Conservation (phyloP, 2,329 filamentous ascomycete species). For the Trichoderma atrobrunneum region DNA sequence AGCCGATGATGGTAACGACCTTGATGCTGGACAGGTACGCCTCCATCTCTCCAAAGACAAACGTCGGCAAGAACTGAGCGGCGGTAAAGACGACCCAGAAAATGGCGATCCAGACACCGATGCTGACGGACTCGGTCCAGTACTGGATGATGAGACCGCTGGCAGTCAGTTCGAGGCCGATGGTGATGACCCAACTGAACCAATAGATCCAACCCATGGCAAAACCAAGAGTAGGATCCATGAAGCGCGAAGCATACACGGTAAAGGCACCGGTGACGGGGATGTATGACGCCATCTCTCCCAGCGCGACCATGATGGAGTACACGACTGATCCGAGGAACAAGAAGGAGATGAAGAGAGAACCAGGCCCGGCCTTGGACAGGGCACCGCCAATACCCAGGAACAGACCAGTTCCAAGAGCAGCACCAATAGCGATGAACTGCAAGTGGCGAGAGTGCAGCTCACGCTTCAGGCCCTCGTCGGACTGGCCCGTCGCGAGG, state of each 20-base stretch:
- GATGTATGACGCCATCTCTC: slow-evolving; percentile 75
- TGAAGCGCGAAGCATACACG: slow-evolving; percentile 71
- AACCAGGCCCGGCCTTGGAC: slow-evolving; percentile 61
- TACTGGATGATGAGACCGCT: slow-evolving; percentile 74
- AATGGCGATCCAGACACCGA: slow-evolving; percentile 69
- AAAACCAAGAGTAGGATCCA: slow-evolving; percentile 70
- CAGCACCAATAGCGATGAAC: slow-evolving; percentile 56
- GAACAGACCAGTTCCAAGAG: slow-evolving; percentile 71
- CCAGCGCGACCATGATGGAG: slow-evolving; percentile 68
- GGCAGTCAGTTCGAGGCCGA: slow-evolving; percentile 69
- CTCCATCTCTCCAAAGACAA: slow-evolving; percentile 73
- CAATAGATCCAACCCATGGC: slow-evolving; percentile 82
- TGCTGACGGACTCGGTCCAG: slow-evolving; percentile 61
- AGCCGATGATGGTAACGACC: slow-evolving; percentile 69
- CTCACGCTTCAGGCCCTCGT: slow-evolving; percentile 38
- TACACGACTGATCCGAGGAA: slow-evolving; percentile 72
- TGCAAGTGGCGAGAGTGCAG: slow-evolving; percentile 44
- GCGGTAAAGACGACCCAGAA: slow-evolving; percentile 70
- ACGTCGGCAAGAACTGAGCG: slow-evolving; percentile 69
- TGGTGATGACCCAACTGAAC: slow-evolving; percentile 74
- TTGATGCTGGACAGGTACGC: slow-evolving; percentile 78
- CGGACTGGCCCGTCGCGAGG: slow-evolving; percentile 35
- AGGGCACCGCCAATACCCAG: slow-evolving; percentile 64
- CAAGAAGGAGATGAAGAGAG: slow-evolving; percentile 64
- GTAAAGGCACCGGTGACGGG: slow-evolving; percentile 76